Percentiles rank a stretch among this genome's conserved stretches.
Evolutionary conservation across 257 asterid species (phyloP).

Genomic region (Fraxinus quadrangulata): DNA sequence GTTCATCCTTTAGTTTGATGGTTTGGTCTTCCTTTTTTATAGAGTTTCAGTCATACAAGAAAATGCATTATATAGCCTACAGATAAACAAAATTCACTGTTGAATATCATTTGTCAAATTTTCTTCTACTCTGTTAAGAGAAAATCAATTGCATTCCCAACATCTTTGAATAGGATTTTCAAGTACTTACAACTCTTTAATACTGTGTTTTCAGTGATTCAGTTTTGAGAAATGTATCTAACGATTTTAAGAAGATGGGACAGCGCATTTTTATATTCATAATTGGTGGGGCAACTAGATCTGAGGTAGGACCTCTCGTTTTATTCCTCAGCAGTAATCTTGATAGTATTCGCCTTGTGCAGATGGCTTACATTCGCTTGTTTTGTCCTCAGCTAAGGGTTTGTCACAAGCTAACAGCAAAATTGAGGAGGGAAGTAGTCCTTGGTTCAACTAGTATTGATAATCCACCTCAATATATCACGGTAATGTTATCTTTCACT

Average conservation of each 20-base stretch:
- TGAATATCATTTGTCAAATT: background rate
- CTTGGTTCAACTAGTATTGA: conserved; percentile 90
- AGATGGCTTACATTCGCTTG: conserved; percentile 22
- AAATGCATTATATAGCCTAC: background rate
- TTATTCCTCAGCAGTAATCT: conserved; percentile 5
- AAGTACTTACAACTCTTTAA: conserved; percentile 22
- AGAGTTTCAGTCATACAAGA: background rate
- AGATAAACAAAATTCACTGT: background rate
- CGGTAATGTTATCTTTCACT: conserved; percentile 44
- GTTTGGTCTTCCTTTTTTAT: background rate
- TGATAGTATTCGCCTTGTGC: conserved; percentile 8
- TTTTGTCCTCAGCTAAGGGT: conserved; percentile 66
- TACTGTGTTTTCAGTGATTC: conserved; percentile 63
- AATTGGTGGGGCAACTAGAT: conserved; percentile 96
- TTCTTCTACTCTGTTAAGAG: background rate
- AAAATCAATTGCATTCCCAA: conserved; percentile 1
- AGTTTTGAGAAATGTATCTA: conserved; percentile 46
- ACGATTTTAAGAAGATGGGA: conserved; percentile 84
- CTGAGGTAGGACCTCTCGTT: conserved; percentile 61
- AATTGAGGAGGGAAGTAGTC: conserved; percentile 84
- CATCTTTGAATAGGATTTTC: conserved; percentile 6
- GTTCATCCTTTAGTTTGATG: background rate
- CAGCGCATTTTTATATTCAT: conserved; percentile 83
- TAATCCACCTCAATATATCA: conserved; percentile 84
- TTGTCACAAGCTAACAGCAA: conserved; percentile 89